Evolutionary conservation across 768 basidiomycete species (phyloP).

Genomic region (Austroboletus eburneus): DNA sequence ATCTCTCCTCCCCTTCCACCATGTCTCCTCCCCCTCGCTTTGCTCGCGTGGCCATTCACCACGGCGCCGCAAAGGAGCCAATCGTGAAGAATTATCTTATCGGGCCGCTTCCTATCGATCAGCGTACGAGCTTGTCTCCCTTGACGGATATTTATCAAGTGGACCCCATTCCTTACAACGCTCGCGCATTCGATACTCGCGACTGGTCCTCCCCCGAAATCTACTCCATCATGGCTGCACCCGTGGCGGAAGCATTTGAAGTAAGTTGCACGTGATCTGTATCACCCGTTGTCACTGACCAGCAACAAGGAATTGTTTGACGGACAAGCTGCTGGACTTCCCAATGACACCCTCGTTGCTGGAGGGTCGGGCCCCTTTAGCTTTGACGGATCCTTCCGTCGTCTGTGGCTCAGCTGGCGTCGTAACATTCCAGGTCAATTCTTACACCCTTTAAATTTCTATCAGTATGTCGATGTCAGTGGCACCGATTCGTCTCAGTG

Average conservation of each 20-base stretch:
- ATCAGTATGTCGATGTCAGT: slow-evolving; percentile 52
- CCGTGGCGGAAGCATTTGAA: slow-evolving; percentile 39
- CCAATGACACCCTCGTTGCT: slow-evolving; percentile 47
- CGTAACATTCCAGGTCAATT: slow-evolving; percentile 47
- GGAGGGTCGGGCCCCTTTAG: slow-evolving; percentile 49
- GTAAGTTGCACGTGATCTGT: slow-evolving; percentile 22
- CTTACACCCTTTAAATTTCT: slow-evolving; percentile 53
- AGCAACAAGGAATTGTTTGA: slow-evolving; percentile 45
- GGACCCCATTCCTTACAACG: slow-evolving; percentile 51
- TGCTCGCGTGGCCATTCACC: slow-evolving; percentile 50
- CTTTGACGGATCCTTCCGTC: slow-evolving; percentile 58
- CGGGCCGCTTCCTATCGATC: slow-evolving; percentile 50
- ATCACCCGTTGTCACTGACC: neutral
- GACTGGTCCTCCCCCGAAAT: slow-evolving; percentile 25
- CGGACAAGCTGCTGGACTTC: slow-evolving; percentile 38
- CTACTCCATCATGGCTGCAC: slow-evolving; percentile 31
- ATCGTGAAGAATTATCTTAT: slow-evolving; percentile 53
- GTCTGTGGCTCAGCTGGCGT: slow-evolving; percentile 49
- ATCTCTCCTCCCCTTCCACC: slow-evolving; percentile 35
- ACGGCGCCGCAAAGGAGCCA: slow-evolving; percentile 40
- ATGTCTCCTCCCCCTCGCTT: slow-evolving; percentile 33
- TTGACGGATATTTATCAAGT: slow-evolving; percentile 51
- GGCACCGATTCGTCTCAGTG: slow-evolving; percentile 50
- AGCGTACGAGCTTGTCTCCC: slow-evolving; percentile 36
- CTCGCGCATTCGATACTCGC: slow-evolving; percentile 35